Percentiles rank a stretch among this genome's conserved stretches.
Evolutionary conservation across 192 early-diverging fungal genomes (phyloP).

Genomic region (Linnemannia schmuckeri): DNA sequence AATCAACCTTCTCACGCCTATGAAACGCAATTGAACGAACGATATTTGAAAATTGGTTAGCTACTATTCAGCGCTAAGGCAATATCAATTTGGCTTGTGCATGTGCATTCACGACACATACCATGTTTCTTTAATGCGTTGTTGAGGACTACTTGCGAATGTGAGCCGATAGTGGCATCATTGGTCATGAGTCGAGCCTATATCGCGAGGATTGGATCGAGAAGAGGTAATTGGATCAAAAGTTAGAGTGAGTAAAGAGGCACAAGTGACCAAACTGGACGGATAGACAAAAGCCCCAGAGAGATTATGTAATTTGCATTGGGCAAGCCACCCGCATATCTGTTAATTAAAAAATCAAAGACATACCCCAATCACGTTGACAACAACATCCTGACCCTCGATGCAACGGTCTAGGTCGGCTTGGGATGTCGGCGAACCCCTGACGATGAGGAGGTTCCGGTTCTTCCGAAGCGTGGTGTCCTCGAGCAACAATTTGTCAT

Average conservation of each 20-base stretch:
- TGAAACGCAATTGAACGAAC: neutral
- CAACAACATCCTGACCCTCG: conserved; percentile 57
- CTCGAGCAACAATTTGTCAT: conserved; percentile 39
- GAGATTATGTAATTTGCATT: neutral
- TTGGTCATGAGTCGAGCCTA: conserved; percentile 52
- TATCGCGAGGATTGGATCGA: neutral
- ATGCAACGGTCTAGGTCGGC: conserved; percentile 53
- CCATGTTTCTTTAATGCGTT: conserved; percentile 54
- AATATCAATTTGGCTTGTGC: neutral
- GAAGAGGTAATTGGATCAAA: conserved; percentile 1
- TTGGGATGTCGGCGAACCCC: conserved; percentile 48
- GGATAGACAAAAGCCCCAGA: neutral
- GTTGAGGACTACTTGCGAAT: conserved; percentile 49
- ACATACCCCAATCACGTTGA: conserved; percentile 56
- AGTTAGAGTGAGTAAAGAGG: neutral
- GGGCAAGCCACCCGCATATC: neutral
- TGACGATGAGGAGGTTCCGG: conserved; percentile 52
- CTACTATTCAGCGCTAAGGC: neutral
- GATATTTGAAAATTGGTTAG: neutral
- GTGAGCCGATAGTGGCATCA: conserved; percentile 46
- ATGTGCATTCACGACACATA: conserved; percentile 6
- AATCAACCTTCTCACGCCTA: conserved; percentile 46
- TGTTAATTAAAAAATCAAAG: neutral
- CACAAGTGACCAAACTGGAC: neutral
- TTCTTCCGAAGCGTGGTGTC: conserved; percentile 45